phyloP scores from a whole-genome alignment of 164 flowering plant genomes.

The Tetrastigma voinierianum region DNA sequence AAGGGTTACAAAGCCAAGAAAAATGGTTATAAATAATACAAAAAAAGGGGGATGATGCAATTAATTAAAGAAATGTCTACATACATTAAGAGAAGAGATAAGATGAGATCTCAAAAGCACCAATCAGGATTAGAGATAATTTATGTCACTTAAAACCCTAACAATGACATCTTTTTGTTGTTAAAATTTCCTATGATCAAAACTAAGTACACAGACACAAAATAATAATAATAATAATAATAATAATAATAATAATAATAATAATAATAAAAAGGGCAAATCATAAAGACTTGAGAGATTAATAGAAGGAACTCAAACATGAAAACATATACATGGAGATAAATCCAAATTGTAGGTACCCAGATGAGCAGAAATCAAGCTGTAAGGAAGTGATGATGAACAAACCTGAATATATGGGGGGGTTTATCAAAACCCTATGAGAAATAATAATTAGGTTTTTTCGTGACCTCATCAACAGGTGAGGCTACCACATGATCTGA shows the following conservation, averaged over 20 bases:
- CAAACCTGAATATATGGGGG: too few species aligned
- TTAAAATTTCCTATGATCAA: constrained; percentile 11
- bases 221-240: too few species aligned
- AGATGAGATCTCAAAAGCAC: constrained; percentile 24
- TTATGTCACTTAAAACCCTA: constrained; percentile 22
- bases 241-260: too few species aligned
- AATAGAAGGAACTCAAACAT: too few species aligned
- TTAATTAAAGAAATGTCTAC: neutral
- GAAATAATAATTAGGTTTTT: neutral
- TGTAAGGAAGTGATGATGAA: too few species aligned
- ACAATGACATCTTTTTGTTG: constrained; percentile 9
- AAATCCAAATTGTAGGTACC: neutral
- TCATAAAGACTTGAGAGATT: too few species aligned
- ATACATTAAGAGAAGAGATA: constrained; percentile 7
- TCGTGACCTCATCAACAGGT: constrained; percentile 37
- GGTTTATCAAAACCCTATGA: too few species aligned
- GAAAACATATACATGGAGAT: too few species aligned
- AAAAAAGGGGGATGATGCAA: neutral
- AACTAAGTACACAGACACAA: neutral
- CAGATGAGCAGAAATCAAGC: neutral
- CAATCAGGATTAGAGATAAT: constrained; percentile 12
- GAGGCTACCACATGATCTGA: constrained; percentile 50
- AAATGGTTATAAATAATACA: neutral
- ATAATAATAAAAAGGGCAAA: too few species aligned
- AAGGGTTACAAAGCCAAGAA: constrained; percentile 2